Percentiles rank a stretch among this genome's conserved stretches.
Conservation (phyloP, 2,329 filamentous ascomycete species). For the Coniochaeta prunicola region DNA sequence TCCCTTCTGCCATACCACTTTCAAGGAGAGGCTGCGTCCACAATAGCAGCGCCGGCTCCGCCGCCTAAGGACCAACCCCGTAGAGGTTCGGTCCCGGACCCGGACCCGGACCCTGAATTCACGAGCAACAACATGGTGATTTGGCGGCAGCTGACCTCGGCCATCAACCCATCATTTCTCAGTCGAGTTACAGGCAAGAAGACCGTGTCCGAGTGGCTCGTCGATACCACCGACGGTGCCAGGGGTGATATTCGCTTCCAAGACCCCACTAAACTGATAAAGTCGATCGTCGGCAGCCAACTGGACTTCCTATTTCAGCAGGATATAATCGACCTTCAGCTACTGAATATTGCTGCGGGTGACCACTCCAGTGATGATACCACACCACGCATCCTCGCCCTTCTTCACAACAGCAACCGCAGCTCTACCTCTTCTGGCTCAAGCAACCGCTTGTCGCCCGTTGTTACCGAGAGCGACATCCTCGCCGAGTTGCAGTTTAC, state of each 20-base stretch:
- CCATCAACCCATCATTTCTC: constrained; percentile 37
- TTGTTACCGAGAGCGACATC: constrained; percentile 32
- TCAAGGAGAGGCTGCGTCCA: constrained; percentile 16
- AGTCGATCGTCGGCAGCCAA: constrained; percentile 24
- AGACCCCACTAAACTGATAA: constrained; percentile 14
- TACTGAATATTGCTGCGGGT: constrained; percentile 14
- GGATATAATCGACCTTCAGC: constrained; percentile 28
- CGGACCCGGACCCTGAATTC: constrained; percentile 17
- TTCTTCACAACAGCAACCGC: constrained; percentile 22
- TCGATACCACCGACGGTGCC: constrained; percentile 47
- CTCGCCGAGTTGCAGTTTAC: constrained; percentile 55
- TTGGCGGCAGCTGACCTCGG: constrained; percentile 45
- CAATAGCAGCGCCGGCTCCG: neutral
- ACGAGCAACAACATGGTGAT: constrained; percentile 25
- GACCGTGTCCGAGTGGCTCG: constrained; percentile 35
- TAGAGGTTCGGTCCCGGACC: constrained; percentile 3
- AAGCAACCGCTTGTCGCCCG: constrained; percentile 4
- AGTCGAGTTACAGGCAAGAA: constrained; percentile 36
- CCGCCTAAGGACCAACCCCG: neutral
- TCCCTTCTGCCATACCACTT: constrained; percentile 38
- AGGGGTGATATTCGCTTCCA: constrained; percentile 25
- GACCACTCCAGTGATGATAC: constrained; percentile 34
- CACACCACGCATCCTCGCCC: constrained; percentile 35
- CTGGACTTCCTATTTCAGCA: constrained; percentile 42
- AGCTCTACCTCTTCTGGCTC: constrained; percentile 6